phyloP scores from a whole-genome alignment of 176 grass and related monocot species.

The Pharus latifolius region DNA sequence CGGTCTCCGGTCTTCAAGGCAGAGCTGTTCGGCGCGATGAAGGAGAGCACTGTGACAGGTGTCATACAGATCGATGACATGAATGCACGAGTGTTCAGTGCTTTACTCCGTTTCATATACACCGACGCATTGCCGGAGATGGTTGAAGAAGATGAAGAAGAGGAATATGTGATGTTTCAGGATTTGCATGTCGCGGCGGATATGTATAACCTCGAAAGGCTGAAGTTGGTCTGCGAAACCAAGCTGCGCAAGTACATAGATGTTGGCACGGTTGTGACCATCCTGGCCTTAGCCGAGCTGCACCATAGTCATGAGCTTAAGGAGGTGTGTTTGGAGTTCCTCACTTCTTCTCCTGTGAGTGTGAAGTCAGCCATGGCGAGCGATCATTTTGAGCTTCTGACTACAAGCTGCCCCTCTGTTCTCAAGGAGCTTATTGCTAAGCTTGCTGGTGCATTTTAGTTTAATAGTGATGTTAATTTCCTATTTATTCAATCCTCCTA shows the following conservation, averaged over 20 bases:
- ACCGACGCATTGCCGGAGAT: background rate
- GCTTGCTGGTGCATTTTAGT: too few species aligned
- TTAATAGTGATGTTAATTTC: too few species aligned
- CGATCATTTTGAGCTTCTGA: conserved; percentile 7
- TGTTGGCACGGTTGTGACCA: conserved; percentile 16
- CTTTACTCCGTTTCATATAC: background rate
- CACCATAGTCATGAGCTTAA: conserved; percentile 9
- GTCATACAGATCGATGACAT: conserved; percentile 32
- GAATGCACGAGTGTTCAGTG: conserved; percentile 16
- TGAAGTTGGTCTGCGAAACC: conserved; percentile 35
- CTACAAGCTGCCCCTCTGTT: background rate
- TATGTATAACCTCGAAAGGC: conserved; percentile 26
- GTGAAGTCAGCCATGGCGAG: background rate
- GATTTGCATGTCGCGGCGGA: conserved; percentile 51
- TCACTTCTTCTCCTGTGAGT: background rate
- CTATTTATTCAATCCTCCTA: too few species aligned
- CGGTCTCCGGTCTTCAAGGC: conserved; percentile 39
- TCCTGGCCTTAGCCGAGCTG: background rate
- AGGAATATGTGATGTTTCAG: background rate
- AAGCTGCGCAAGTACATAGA: background rate
- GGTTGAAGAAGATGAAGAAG: background rate
- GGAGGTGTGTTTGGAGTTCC: conserved; percentile 11
- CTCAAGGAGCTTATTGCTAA: conserved; percentile 1
- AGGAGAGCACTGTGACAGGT: conserved; percentile 1
- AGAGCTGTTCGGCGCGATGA: conserved; percentile 12